Evolutionary conservation across 2,329 filamentous ascomycete genomes (phyloP).

Genomic region (Neopestalotiopsis sp.): DNA sequence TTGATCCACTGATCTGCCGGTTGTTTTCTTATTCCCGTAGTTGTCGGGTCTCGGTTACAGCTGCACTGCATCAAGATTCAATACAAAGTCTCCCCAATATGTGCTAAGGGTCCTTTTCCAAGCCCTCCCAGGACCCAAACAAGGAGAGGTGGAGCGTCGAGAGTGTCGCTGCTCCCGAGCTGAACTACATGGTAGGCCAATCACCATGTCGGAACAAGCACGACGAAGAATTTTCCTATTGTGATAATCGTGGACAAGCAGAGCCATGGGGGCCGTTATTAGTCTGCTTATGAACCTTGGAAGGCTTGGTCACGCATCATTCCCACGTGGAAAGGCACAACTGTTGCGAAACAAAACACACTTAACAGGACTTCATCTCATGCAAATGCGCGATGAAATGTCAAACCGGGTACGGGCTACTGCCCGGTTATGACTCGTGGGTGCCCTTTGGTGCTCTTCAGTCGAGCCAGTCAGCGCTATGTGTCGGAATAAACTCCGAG

Average conservation of each 20-base stretch:
- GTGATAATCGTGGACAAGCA: neutral
- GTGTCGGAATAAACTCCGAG: conserved; percentile 4
- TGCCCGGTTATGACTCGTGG: neutral
- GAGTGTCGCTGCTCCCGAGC: neutral
- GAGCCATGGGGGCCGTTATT: neutral
- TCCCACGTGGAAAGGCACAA: neutral
- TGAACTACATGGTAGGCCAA: neutral
- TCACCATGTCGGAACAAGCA: neutral
- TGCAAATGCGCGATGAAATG: neutral
- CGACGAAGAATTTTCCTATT: neutral
- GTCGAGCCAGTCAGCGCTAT: neutral
- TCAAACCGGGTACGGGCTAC: neutral
- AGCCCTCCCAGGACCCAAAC: too few species aligned
- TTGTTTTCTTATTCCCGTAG: conserved; percentile 1
- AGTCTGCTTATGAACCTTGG: neutral
- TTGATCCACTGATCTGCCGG: neutral
- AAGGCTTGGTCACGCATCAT: neutral
- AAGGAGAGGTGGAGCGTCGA: neutral
- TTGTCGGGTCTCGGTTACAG: neutral
- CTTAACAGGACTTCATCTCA: neutral
- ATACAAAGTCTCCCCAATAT: neutral
- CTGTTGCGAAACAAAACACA: neutral
- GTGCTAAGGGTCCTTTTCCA: neutral
- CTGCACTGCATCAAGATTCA: neutral
- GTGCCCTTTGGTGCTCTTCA: neutral